phyloP scores from a whole-genome alignment of 1,139 yeast genomes.

The Protomyces lactucae-debilis region DNA sequence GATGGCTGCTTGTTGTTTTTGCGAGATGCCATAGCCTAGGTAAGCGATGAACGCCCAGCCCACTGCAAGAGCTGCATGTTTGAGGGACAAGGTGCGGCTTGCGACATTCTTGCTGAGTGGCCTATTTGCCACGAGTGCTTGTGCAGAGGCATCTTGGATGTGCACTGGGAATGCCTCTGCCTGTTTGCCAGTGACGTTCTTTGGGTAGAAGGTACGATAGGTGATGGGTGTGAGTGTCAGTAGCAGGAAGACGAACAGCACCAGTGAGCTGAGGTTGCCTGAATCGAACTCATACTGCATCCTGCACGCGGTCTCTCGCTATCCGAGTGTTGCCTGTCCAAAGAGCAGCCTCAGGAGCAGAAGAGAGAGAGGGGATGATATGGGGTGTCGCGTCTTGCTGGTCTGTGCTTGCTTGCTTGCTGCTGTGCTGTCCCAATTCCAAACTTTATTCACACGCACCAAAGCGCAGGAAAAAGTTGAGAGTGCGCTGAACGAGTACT shows the following conservation, averaged over 20 bases:
- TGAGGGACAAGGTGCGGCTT: slow-evolving; percentile 5
- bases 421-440: neutral
- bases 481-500: too few species aligned
- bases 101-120: neutral
- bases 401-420: neutral
- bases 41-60: slow-evolving; percentile 27
- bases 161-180: slow-evolving; percentile 1
- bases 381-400: neutral
- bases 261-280: slow-evolving; percentile 18
- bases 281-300: slow-evolving; percentile 25
- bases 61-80: neutral
- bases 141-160: neutral
- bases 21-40: slow-evolving; percentile 13
- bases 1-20: slow-evolving; percentile 40
- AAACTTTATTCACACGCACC: neutral
- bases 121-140: neutral
- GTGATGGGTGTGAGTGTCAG: slow-evolving; percentile 11
- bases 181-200: neutral
- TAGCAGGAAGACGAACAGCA: slow-evolving; percentile 17
- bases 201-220: slow-evolving; percentile 6
- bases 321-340: neutral
- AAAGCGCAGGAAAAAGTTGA: neutral
- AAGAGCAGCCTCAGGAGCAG: neutral
- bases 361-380: too few species aligned
- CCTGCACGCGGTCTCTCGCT: neutral